Percentiles rank a stretch among this genome's conserved stretches.
phyloP scores from a whole-genome alignment of 345 rosid species.

The Pistacia atlantica region DNA sequence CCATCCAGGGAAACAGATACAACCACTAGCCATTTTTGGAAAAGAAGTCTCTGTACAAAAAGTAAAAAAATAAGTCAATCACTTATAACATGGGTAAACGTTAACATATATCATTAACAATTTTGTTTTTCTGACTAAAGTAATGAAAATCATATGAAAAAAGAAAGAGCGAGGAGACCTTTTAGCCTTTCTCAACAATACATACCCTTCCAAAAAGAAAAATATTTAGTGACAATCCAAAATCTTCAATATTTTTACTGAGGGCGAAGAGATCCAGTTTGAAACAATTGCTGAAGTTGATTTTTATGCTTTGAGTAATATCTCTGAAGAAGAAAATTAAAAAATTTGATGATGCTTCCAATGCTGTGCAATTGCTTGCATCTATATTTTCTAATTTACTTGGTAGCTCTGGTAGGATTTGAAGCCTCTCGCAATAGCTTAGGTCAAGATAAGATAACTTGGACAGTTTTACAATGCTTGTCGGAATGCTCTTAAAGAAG shows the following conservation, averaged over 20 bases:
- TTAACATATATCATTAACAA: no score
- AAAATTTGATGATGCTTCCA: no score
- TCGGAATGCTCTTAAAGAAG: background rate
- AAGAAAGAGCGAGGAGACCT: background rate
- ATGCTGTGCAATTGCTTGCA: background rate
- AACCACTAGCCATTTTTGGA: background rate
- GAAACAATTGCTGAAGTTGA: background rate
- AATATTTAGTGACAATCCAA: no score
- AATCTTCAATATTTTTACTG: no score
- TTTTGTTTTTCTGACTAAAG: background rate
- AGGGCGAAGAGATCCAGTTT: no score
- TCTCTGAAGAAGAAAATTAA: no score
- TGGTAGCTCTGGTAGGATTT: background rate
- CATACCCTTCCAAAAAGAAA: no score
- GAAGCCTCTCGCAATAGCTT: background rate
- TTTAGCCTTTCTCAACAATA: no score
- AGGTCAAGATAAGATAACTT: background rate
- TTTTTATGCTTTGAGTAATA: background rate
- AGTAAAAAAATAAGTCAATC: background rate
- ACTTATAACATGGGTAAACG: no score
- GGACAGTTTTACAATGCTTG: background rate
- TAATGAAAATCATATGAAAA: background rate
- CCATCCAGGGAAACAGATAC: background rate
- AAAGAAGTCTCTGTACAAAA: background rate
- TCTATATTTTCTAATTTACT: no score